Conservation (phyloP, 2,329 filamentous ascomycete genomes). For the Aspergillus arachidicola region DNA sequence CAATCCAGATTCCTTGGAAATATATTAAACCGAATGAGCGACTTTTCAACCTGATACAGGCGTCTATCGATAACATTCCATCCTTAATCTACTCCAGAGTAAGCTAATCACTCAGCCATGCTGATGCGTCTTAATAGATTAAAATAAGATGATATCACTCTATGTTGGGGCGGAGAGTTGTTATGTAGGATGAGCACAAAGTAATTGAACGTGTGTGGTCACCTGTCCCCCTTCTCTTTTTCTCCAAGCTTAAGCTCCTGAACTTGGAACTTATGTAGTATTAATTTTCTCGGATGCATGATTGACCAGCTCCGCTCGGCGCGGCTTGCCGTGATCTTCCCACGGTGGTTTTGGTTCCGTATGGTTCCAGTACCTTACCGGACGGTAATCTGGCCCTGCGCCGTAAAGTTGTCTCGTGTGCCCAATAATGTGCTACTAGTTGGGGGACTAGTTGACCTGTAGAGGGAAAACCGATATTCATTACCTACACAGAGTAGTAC, state of each 20-base stretch:
- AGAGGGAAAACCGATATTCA: background rate
- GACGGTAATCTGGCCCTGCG: constrained; percentile 3
- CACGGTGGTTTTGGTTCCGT: background rate
- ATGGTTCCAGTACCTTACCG: constrained; percentile 11
- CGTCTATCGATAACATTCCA: background rate
- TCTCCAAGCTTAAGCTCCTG: background rate
- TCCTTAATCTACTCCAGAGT: background rate
- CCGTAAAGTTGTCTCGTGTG: constrained; percentile 15
- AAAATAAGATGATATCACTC: background rate
- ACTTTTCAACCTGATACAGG: background rate
- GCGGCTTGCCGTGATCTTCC: constrained; percentile 24
- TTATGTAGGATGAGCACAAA: background rate
- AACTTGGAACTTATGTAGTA: background rate
- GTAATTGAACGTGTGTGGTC: constrained; percentile 9
- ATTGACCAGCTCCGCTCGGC: constrained; percentile 19
- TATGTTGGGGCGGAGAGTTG: background rate
- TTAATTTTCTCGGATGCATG: constrained; percentile 20
- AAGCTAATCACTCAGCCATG: background rate
- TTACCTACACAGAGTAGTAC: background rate
- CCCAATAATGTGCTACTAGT: constrained; percentile 14
- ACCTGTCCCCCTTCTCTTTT: constrained; percentile 2
- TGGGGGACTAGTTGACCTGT: background rate
- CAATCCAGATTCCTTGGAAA: background rate
- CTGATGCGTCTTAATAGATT: background rate
- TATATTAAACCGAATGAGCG: background rate